phyloP scores from a whole-genome alignment of 495 filamentous ascomycete species.

The Daldinia bambusicola region DNA sequence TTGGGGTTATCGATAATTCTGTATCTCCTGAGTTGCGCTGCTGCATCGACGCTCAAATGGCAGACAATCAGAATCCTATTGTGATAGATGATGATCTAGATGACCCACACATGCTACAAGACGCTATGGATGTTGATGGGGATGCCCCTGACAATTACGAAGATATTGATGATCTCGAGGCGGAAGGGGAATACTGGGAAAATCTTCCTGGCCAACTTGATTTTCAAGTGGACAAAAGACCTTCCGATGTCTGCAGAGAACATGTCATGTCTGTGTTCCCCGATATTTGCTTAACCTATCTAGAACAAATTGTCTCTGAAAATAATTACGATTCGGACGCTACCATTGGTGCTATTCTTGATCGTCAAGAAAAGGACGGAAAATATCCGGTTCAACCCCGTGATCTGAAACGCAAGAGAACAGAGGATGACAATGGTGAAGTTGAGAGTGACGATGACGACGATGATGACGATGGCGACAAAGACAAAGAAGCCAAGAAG shows the following conservation, averaged over 20 bases:
- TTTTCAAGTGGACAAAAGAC: no score
- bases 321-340: slow-evolving; percentile 32
- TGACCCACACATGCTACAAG: not conserved
- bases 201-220: not conserved
- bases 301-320: slow-evolving; percentile 25
- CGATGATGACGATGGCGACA: not conserved
- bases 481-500: not conserved
- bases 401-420: slow-evolving; percentile 52
- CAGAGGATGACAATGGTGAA: slow-evolving; percentile 29
- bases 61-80: not conserved
- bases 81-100: not conserved
- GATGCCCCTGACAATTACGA: not conserved
- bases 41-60: not conserved
- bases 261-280: slow-evolving; percentile 50
- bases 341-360: slow-evolving; percentile 46
- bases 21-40: not conserved
- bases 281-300: slow-evolving; percentile 52
- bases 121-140: not conserved
- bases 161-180: not conserved
- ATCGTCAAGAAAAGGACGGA: slow-evolving; percentile 48
- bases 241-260: slow-evolving; percentile 33
- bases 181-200: not conserved
- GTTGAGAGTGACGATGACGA: slow-evolving; percentile 14
- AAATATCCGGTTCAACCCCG: slow-evolving; percentile 47
- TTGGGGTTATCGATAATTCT: not conserved